Conservation (phyloP, 164 flowering plant genomes). For the Tetracentron sinense region DNA sequence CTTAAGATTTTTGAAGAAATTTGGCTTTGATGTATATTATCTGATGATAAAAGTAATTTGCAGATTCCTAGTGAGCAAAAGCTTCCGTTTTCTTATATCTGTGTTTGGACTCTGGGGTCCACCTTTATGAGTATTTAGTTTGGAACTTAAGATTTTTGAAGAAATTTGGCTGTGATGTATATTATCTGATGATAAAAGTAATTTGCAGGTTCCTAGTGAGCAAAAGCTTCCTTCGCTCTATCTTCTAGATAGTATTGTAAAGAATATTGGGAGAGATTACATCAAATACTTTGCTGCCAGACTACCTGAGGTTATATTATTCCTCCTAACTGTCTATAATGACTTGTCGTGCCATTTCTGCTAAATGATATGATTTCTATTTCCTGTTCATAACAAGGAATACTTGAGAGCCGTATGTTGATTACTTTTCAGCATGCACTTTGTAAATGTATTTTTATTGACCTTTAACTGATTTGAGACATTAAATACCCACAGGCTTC, state of each 20-base stretch:
- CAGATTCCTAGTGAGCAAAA: conserved; percentile 98
- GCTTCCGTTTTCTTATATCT: no score
- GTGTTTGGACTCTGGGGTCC: background rate
- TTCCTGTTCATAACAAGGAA: background rate
- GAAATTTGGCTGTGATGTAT: background rate
- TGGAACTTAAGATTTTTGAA: background rate
- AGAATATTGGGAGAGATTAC: conserved; percentile 95
- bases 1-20: background rate
- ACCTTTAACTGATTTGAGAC: background rate
- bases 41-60: conserved; percentile 29
- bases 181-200: conserved; percentile 23
- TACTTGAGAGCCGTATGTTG: background rate
- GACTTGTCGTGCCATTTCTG: background rate
- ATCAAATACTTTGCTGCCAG: conserved; percentile 77
- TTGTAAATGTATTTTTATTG: background rate
- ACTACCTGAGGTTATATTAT: conserved; percentile 82
- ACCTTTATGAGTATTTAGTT: background rate
- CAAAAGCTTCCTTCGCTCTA: conserved; percentile 95
- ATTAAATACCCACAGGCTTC: background rate
- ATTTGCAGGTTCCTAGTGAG: conserved; percentile 89
- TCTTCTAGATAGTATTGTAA: conserved; percentile 97
- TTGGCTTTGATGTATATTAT: conserved; percentile 2
- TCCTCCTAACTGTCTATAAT: background rate
- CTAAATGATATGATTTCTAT: background rate
- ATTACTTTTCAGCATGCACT: no score